Evolutionary conservation across 495 filamentous ascomycete species (phyloP).

Genomic region (Tuber aestivum): DNA sequence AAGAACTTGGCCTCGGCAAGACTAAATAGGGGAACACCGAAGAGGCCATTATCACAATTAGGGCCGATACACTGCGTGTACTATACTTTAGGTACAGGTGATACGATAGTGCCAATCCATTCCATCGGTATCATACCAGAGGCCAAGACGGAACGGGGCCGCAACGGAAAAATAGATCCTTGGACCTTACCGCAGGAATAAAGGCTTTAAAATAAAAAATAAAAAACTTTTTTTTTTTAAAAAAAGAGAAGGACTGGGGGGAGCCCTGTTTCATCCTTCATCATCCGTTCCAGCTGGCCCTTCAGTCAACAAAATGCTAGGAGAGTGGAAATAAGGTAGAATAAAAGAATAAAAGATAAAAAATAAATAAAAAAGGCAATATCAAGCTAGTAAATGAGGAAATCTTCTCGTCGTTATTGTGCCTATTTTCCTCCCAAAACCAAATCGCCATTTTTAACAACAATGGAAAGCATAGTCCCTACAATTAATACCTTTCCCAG

Average conservation of each 20-base stretch:
- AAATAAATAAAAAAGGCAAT: neutral
- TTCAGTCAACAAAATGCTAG: neutral
- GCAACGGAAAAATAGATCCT: neutral
- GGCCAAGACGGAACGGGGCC: neutral
- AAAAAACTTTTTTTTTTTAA: neutral
- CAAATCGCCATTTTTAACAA: neutral
- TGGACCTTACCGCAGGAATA: neutral
- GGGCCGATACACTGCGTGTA: neutral
- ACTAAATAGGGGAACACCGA: neutral
- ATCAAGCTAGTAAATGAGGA: neutral
- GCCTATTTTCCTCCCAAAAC: neutral
- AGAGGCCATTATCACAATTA: neutral
- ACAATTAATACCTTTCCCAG: neutral
- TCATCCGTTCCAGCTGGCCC: neutral
- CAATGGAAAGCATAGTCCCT: neutral
- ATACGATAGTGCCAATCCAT: neutral
- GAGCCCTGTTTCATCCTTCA: neutral
- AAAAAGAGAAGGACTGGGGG: neutral
- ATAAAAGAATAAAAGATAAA: neutral
- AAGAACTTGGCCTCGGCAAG: neutral
- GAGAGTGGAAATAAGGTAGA: neutral
- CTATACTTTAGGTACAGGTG: neutral
- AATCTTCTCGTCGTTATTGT: constrained; percentile 1
- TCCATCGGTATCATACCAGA: neutral
- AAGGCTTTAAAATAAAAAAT: neutral